A percentile compares a stretch with the other conserved stretches of the same genome.
Conservation (phyloP, 139 green algal genomes). For the Eudorina sp. region DNA sequence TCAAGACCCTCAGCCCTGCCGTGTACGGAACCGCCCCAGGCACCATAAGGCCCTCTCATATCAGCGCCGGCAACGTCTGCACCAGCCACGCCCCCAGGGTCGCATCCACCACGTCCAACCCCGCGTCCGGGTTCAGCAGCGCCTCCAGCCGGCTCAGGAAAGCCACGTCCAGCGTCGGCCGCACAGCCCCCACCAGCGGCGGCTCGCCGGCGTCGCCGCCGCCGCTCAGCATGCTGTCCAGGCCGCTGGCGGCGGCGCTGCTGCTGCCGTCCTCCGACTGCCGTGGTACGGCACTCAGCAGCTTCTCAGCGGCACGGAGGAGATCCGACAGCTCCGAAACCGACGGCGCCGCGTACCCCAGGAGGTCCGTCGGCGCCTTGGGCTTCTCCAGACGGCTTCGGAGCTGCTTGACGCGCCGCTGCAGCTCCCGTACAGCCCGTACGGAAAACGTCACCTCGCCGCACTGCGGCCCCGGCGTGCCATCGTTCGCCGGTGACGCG, state of each 20-base stretch:
- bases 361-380: slow-evolving; percentile 53
- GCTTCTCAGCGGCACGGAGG: slow-evolving; percentile 24
- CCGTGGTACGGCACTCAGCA: slow-evolving; percentile 22
- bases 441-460: slow-evolving; percentile 54
- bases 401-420: slow-evolving; percentile 29
- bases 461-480: neutral
- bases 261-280: neutral
- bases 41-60: too few species aligned
- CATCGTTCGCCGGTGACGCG: neutral
- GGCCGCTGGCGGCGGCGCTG: neutral
- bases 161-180: slow-evolving; percentile 38
- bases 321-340: slow-evolving; percentile 30
- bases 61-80: slow-evolving; percentile 42
- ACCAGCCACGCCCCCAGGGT: slow-evolving; percentile 51
- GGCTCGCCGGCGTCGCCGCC: neutral
- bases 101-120: slow-evolving; percentile 48
- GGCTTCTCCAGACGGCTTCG: slow-evolving; percentile 51
- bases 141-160: slow-evolving; percentile 59
- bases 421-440: slow-evolving; percentile 47
- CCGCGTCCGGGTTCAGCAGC: slow-evolving; percentile 43
- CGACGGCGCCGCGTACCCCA: slow-evolving; percentile 49
- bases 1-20: too few species aligned
- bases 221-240: neutral
- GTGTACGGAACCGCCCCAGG: too few species aligned
- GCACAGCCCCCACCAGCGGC: slow-evolving; percentile 9